Conservation (phyloP, 108 stramenopile genomes). For the Cyclostephanos invisitatus region DNA sequence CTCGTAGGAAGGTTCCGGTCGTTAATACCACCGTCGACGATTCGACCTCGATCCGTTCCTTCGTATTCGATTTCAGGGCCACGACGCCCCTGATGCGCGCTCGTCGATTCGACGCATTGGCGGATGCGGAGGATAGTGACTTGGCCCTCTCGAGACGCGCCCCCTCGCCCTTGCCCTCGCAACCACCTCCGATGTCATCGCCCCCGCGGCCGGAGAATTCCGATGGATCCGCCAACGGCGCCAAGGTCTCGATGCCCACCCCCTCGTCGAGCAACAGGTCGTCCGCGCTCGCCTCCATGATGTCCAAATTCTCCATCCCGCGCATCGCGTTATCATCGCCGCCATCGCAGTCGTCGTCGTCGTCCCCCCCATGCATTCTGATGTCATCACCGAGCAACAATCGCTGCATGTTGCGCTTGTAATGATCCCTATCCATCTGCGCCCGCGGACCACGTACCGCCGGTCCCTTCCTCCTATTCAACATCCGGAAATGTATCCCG, state of each 20-base stretch:
- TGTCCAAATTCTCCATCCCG: slow-evolving; percentile 73
- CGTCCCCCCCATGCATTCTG: too few species aligned
- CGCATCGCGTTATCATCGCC: slow-evolving; percentile 18
- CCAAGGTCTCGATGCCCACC: slow-evolving; percentile 47
- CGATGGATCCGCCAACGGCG: slow-evolving; percentile 51
- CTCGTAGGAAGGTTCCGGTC: slow-evolving; percentile 97
- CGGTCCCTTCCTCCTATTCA: slow-evolving; percentile 93
- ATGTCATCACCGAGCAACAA: slow-evolving; percentile 12
- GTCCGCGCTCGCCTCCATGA: slow-evolving; percentile 90
- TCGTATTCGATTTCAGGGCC: slow-evolving; percentile 59
- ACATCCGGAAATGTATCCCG: slow-evolving; percentile 93
- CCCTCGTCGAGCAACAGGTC: slow-evolving; percentile 90
- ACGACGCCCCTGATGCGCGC: slow-evolving; percentile 83
- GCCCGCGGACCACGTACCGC: slow-evolving; percentile 90
- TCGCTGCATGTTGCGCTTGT: slow-evolving; percentile 88
- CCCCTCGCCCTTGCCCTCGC: slow-evolving; percentile 10
- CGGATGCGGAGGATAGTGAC: slow-evolving; percentile 32
- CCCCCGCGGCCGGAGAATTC: slow-evolving; percentile 32
- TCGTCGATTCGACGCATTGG: slow-evolving; percentile 41
- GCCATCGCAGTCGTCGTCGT: background rate
- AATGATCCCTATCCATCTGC: slow-evolving; percentile 96
- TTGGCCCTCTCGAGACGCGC: slow-evolving; percentile 37
- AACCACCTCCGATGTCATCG: slow-evolving; percentile 12
- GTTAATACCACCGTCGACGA: slow-evolving; percentile 89
- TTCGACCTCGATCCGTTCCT: slow-evolving; percentile 61